A percentile compares a stretch with the other conserved stretches of the same genome.
Evolutionary conservation across 805 yeast species (phyloP).

Genomic region (Tetrapisispora taiwanensis): DNA sequence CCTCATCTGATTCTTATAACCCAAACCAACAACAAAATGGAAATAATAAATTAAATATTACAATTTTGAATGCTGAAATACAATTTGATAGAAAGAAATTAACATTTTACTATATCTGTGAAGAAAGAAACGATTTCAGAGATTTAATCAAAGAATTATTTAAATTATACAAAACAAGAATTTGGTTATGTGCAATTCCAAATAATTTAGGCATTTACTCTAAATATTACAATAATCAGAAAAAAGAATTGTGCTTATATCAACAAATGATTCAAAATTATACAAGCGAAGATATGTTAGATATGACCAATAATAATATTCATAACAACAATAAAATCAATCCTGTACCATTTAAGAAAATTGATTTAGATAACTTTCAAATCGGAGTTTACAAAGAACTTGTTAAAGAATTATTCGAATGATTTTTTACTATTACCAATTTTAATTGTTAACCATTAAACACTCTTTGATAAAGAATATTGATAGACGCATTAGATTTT

Average conservation of each 20-base stretch:
- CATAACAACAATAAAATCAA: constrained; percentile 1
- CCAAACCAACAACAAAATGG: not conserved
- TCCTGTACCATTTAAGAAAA: constrained; percentile 24
- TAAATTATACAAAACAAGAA: constrained; percentile 67
- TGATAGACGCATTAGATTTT: not conserved
- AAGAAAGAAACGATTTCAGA: constrained; percentile 62
- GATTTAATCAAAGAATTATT: constrained; percentile 63
- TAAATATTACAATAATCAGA: constrained; percentile 25
- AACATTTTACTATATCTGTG: constrained; percentile 57
- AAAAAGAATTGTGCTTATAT: constrained; percentile 26
- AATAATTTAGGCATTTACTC: constrained; percentile 25
- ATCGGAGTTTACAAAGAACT: constrained; percentile 30
- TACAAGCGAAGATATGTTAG: constrained; percentile 18
- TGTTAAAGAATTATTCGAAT: constrained; percentile 20
- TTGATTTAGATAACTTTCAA: constrained; percentile 29
- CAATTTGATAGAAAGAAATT: constrained; percentile 74
- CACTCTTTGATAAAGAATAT: not conserved
- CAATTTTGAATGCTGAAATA: constrained; percentile 65
- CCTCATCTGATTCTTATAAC: not conserved
- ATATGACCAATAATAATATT: constrained; percentile 10
- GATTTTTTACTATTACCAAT: constrained; percentile 2
- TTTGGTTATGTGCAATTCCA: constrained; percentile 72
- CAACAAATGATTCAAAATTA: constrained; percentile 28
- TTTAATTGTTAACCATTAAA: not conserved
- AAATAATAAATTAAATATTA: constrained; percentile 35